Percentiles rank a stretch among this genome's conserved stretches.
phyloP scores from a whole-genome alignment of 108 stramenopile species.

The Conticribra weissflogii region DNA sequence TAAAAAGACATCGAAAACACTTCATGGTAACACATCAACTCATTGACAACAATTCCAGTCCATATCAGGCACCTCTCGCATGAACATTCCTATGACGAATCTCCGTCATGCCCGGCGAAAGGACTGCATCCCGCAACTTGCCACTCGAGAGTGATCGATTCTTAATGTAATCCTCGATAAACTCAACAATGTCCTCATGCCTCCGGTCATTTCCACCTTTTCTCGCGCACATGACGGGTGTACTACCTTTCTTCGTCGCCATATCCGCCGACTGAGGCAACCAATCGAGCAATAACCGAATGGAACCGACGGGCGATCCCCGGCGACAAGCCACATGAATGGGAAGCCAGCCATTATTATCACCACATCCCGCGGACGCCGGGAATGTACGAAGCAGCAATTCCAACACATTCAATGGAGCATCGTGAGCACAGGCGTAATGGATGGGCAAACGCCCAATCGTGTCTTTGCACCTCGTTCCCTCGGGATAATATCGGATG shows the following conservation, averaged over 20 bases:
- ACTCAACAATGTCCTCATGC: constrained; percentile 25
- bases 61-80: no score
- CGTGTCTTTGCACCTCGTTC: constrained; percentile 55
- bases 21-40: no score
- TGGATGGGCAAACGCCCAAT: constrained; percentile 60
- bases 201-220: constrained; percentile 13
- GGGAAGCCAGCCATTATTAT: constrained; percentile 73
- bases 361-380: constrained; percentile 58
- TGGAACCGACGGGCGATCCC: constrained; percentile 13
- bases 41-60: no score
- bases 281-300: constrained; percentile 16
- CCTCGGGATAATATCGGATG: constrained; percentile 56
- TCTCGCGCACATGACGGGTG: constrained; percentile 55
- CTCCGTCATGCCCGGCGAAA: not conserved
- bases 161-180: not conserved
- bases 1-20: no score
- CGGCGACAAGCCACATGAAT: constrained; percentile 28
- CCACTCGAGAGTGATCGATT: not conserved
- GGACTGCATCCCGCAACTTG: not conserved
- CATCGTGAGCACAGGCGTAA: constrained; percentile 74
- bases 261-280: constrained; percentile 37
- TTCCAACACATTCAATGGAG: constrained; percentile 48
- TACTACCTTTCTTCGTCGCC: constrained; percentile 66
- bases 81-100: no score
- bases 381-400: constrained; percentile 54